Evolutionary conservation across 2,329 filamentous ascomycete genomes (phyloP).

Genomic region (Fusarium sp.): DNA sequence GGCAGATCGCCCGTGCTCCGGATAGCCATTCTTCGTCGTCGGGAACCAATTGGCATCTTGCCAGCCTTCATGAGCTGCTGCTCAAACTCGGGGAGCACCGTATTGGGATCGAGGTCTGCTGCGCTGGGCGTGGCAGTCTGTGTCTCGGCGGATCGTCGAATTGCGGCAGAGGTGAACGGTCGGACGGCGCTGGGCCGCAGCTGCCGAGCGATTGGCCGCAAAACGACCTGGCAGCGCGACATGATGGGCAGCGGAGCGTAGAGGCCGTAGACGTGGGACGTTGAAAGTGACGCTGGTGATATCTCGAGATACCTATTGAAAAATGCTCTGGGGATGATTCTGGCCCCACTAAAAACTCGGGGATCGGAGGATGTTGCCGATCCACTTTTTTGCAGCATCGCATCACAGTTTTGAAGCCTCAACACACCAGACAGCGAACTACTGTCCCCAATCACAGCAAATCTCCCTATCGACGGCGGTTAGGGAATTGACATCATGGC

Average conservation of each 20-base stretch:
- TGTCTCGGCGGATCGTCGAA: constrained; percentile 42
- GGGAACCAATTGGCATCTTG: constrained; percentile 80
- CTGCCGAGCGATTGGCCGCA: constrained; percentile 64
- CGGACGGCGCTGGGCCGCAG: constrained; percentile 51
- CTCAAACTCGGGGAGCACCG: constrained; percentile 64
- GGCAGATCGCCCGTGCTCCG: constrained; percentile 73
- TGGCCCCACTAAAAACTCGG: constrained; percentile 44
- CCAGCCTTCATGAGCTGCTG: constrained; percentile 77
- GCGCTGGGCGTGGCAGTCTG: constrained; percentile 38
- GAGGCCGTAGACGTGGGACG: constrained; percentile 8
- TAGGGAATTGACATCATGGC: constrained; percentile 49
- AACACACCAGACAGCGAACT: constrained; percentile 6
- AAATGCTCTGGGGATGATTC: constrained; percentile 43
- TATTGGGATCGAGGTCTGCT: constrained; percentile 69
- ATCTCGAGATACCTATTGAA: constrained; percentile 28
- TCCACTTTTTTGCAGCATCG: constrained; percentile 37
- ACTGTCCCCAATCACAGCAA: constrained; percentile 4
- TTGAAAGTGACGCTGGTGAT: constrained; percentile 21
- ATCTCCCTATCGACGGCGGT: background rate
- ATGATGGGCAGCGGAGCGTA: constrained; percentile 50
- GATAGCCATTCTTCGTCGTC: constrained; percentile 80
- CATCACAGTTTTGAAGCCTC: constrained; percentile 41
- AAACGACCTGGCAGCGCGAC: constrained; percentile 68
- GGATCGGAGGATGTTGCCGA: constrained; percentile 41
- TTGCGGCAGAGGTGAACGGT: constrained; percentile 49